A percentile compares a stretch with the other conserved stretches of the same genome.
phyloP scores from a whole-genome alignment of 2,329 filamentous ascomycete genomes.

The Lachnellula willkommii region DNA sequence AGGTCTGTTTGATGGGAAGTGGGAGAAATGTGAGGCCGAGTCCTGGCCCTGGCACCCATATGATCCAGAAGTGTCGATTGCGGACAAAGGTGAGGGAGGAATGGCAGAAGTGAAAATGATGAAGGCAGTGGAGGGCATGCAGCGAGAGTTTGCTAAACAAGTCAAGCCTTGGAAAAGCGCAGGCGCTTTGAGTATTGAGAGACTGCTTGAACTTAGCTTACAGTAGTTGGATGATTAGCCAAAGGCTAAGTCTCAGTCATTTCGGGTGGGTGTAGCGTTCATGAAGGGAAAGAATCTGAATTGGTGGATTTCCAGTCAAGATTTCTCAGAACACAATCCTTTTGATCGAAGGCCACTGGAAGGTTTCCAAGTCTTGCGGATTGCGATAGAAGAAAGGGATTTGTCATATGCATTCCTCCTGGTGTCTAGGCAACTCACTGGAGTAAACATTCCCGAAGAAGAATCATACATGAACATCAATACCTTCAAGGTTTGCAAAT shows the following conservation, averaged over 20 bases:
- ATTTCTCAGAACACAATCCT: too few relatives aligned
- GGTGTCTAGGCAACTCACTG: too few relatives aligned
- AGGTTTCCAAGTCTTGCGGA: too few relatives aligned
- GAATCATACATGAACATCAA: background rate
- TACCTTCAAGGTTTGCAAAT: background rate
- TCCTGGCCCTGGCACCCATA: conserved; percentile 25
- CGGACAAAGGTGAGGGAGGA: conserved; percentile 4
- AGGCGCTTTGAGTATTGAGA: background rate
- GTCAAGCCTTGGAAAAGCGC: background rate
- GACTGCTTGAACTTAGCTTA: background rate
- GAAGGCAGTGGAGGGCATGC: conserved; percentile 13
- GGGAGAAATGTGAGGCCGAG: conserved; percentile 26
- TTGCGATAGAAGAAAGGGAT: too few relatives aligned
- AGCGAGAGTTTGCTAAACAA: conserved; percentile 4
- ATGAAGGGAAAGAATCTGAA: too few relatives aligned
- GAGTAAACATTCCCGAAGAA: too few relatives aligned
- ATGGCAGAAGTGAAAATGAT: conserved; percentile 8
- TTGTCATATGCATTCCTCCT: too few relatives aligned
- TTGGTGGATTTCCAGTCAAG: too few relatives aligned
- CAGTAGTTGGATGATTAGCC: too few relatives aligned
- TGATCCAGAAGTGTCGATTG: background rate
- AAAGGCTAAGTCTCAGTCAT: background rate
- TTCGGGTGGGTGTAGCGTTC: background rate
- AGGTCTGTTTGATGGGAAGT: conserved; percentile 19
- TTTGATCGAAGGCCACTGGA: too few relatives aligned